Percentiles rank a stretch among this genome's conserved stretches.
Conservation (phyloP, 176 grass and related monocot species). For the Saccharum officinarum region DNA sequence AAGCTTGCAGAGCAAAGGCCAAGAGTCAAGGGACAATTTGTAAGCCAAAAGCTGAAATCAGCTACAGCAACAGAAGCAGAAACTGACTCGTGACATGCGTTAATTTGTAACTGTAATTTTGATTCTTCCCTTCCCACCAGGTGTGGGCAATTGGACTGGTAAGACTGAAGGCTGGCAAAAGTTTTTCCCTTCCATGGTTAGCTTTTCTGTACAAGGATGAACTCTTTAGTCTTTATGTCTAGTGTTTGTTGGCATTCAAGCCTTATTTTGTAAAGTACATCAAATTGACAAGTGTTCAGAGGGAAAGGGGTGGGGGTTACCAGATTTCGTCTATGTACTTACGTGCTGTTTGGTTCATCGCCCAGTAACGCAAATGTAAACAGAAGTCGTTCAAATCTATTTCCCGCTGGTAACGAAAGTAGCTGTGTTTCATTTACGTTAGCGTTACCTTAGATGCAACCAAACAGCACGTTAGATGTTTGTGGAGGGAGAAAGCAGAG, state of each 20-base stretch:
- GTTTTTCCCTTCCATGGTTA: constrained; percentile 45
- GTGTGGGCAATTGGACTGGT: constrained; percentile 17
- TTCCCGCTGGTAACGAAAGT: no score
- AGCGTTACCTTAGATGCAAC: no score
- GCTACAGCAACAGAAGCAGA: constrained; percentile 50
- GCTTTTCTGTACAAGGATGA: constrained; percentile 28
- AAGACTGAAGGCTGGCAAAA: constrained; percentile 44
- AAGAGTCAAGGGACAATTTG: constrained; percentile 96
- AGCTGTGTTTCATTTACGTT: no score
- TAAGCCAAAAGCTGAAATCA: constrained; percentile 69
- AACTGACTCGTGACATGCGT: constrained; percentile 31
- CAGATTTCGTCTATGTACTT: constrained; percentile 8
- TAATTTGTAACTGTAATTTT: constrained; percentile 34
- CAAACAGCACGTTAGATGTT: no score
- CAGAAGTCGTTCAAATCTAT: no score
- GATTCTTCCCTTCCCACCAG: constrained; percentile 25
- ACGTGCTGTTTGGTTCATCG: no score
- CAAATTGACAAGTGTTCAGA: constrained; percentile 10
- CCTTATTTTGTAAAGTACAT: constrained; percentile 38
- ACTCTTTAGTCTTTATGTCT: constrained; percentile 18
- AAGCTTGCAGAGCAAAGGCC: constrained; percentile 90
- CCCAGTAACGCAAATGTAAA: no score
- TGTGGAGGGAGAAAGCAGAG: background rate
- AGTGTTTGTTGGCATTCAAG: constrained; percentile 34
- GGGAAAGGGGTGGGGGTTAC: background rate